phyloP scores from a whole-genome alignment of 164 flowering plant genomes.

The Protea cynaroides region DNA sequence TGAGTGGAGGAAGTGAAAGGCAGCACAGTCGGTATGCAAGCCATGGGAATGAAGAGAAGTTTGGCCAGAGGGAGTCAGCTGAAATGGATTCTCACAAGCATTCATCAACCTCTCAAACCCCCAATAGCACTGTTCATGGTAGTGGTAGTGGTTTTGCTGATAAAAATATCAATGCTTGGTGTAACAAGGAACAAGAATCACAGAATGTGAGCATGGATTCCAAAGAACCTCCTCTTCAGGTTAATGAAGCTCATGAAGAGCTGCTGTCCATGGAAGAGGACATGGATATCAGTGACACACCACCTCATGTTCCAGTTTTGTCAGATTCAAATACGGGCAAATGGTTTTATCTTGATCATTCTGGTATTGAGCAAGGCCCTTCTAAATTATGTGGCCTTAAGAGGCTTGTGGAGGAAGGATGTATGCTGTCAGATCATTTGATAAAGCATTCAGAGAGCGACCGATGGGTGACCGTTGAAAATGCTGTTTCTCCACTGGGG shows the following conservation, averaged over 20 bases:
- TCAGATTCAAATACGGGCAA: constrained; percentile 51
- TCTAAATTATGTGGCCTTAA: constrained; percentile 71
- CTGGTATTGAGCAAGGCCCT: constrained; percentile 83
- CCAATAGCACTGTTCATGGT: constrained; percentile 16
- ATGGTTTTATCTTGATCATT: constrained; percentile 89
- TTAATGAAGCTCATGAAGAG: constrained; percentile 55
- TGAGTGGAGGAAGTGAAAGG: constrained; percentile 42
- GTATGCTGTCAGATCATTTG: constrained; percentile 78
- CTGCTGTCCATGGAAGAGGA: constrained; percentile 94
- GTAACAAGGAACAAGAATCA: constrained; percentile 28
- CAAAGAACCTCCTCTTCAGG: constrained; percentile 35
- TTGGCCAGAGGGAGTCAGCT: constrained; percentile 26
- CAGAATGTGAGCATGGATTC: constrained; percentile 20
- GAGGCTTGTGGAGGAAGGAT: constrained; percentile 66
- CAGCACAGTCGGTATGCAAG: constrained; percentile 25
- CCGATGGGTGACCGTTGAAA: constrained; percentile 94
- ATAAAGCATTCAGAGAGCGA: constrained; percentile 79
- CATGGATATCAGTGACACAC: constrained; percentile 97
- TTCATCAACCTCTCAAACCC: constrained; percentile 34
- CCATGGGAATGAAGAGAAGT: constrained; percentile 53
- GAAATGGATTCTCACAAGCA: constrained; percentile 30
- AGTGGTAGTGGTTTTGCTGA: constrained; percentile 25
- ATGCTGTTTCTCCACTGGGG: constrained; percentile 84
- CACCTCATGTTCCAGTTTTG: constrained; percentile 65
- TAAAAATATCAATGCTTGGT: constrained; percentile 20